Conservation (phyloP, 2,329 filamentous ascomycete species). For the Scortechinia acanthostroma region DNA sequence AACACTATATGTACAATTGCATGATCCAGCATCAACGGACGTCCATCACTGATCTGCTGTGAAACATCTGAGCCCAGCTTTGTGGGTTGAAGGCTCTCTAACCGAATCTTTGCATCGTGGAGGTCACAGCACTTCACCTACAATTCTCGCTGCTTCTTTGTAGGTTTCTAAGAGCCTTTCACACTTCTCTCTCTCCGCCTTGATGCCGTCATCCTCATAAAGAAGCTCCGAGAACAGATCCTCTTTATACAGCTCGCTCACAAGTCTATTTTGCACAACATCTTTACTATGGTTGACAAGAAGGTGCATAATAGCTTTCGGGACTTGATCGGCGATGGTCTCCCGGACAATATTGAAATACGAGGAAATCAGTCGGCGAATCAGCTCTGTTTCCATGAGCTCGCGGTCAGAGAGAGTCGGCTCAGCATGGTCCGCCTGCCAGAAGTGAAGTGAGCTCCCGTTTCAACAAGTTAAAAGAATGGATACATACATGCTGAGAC, state of each 20-base stretch:
- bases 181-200: slow-evolving; percentile 96
- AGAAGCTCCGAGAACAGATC: slow-evolving; percentile 82
- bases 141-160: slow-evolving; percentile 95
- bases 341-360: slow-evolving; percentile 99
- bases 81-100: too few relatives aligned
- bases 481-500: background rate
- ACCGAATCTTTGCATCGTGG: too few relatives aligned
- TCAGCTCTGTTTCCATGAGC: slow-evolving; percentile 94
- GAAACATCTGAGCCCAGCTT: too few relatives aligned
- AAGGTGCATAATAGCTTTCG: slow-evolving; percentile 97
- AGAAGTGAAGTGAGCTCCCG: background rate
- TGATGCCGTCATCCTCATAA: slow-evolving; percentile 95
- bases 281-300: slow-evolving; percentile 98
- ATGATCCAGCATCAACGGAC: too few relatives aligned
- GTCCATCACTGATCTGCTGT: too few relatives aligned
- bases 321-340: slow-evolving; percentile 96
- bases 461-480: background rate
- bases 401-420: slow-evolving; percentile 91
- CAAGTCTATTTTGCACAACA: slow-evolving; percentile 90
- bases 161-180: slow-evolving; percentile 93
- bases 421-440: slow-evolving; percentile 52
- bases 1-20: too few relatives aligned
- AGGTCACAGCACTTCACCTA: slow-evolving; percentile 85
- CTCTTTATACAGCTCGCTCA: slow-evolving; percentile 93
- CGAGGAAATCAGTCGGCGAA: slow-evolving; percentile 88